phyloP scores from a whole-genome alignment of 805 yeast genomes.

The Kuraishia ogatae region DNA sequence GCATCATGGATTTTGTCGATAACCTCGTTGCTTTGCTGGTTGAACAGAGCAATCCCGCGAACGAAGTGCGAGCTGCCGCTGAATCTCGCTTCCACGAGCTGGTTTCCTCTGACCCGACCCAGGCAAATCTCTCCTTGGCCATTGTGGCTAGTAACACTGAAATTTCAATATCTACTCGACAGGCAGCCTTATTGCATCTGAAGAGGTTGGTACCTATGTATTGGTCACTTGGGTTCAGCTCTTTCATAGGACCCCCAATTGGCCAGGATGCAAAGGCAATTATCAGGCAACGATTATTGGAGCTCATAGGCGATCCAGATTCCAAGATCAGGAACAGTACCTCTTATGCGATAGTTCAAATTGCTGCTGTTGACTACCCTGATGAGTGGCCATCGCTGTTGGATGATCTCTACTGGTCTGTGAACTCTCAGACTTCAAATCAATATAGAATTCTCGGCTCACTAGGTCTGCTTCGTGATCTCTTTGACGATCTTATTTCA shows the following conservation, averaged over 20 bases:
- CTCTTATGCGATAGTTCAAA: slow-evolving; percentile 71
- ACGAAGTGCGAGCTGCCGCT: slow-evolving; percentile 38
- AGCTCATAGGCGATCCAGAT: slow-evolving; percentile 35
- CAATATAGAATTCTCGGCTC: slow-evolving; percentile 40
- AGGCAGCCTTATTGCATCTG: slow-evolving; percentile 56
- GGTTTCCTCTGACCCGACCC: slow-evolving; percentile 41
- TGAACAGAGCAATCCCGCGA: slow-evolving; percentile 30
- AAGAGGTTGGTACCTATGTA: slow-evolving; percentile 59
- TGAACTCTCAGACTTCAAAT: slow-evolving; percentile 20
- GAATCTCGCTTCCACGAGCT: slow-evolving; percentile 38
- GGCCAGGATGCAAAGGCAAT: slow-evolving; percentile 38
- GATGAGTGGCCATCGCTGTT: slow-evolving; percentile 89
- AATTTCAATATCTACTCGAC: slow-evolving; percentile 34
- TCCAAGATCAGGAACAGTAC: slow-evolving; percentile 59
- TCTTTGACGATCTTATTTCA: slow-evolving; percentile 78
- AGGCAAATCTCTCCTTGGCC: slow-evolving; percentile 31
- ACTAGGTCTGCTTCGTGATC: slow-evolving; percentile 55
- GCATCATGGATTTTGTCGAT: neutral
- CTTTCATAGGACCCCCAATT: slow-evolving; percentile 62
- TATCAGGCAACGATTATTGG: slow-evolving; percentile 43
- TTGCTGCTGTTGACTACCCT: slow-evolving; percentile 85
- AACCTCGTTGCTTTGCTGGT: slow-evolving; percentile 10
- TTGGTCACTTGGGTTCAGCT: slow-evolving; percentile 82
- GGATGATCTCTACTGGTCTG: slow-evolving; percentile 32
- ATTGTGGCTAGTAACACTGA: slow-evolving; percentile 26